These are phyloP conservation scores for Syncephalastrum monosporum DNA, from an alignment of 371 early-diverging fungal genomes.

Conservation along the genomic window DNA sequence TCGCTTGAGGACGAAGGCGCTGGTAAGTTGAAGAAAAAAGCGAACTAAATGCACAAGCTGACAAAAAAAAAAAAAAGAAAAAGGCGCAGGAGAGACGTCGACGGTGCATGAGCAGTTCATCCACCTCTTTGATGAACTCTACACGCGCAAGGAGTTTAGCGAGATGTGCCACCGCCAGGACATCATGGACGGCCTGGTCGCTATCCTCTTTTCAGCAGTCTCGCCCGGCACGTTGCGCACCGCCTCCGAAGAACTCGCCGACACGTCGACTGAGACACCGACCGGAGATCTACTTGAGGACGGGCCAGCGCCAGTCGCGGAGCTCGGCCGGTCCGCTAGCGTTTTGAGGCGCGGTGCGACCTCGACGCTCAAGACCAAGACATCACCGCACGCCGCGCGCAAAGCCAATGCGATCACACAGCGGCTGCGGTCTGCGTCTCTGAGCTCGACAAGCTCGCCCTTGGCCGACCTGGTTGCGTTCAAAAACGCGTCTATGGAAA, in stretches of 20 bases:
- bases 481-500: constrained; percentile 34
- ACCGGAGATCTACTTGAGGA: too few species aligned
- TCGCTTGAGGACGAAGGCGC: not conserved
- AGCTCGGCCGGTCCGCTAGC: constrained; percentile 14
- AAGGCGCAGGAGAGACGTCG: not conserved
- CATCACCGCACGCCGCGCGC: constrained; percentile 44
- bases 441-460: constrained; percentile 13
- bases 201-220: constrained; percentile 54
- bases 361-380: constrained; percentile 41
- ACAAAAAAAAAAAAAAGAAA: not conserved
- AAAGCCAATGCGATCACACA: constrained; percentile 22
- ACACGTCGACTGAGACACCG: too few species aligned
- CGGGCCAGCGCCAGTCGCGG: too few species aligned
- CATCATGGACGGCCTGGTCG: constrained; percentile 53
- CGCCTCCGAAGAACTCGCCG: too few species aligned
- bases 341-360: constrained; percentile 49
- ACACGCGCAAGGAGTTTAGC: constrained; percentile 54
- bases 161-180: constrained; percentile 59
- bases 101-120: constrained; percentile 45
- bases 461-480: constrained; percentile 4
- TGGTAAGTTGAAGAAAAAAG: not conserved
- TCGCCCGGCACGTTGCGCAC: constrained; percentile 11
- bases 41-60: too few species aligned
- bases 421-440: not conserved
- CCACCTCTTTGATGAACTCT: constrained; percentile 57